phyloP scores from a whole-genome alignment of 192 early-diverging fungal genomes.

The Borealophlyctis nickersoniae region DNA sequence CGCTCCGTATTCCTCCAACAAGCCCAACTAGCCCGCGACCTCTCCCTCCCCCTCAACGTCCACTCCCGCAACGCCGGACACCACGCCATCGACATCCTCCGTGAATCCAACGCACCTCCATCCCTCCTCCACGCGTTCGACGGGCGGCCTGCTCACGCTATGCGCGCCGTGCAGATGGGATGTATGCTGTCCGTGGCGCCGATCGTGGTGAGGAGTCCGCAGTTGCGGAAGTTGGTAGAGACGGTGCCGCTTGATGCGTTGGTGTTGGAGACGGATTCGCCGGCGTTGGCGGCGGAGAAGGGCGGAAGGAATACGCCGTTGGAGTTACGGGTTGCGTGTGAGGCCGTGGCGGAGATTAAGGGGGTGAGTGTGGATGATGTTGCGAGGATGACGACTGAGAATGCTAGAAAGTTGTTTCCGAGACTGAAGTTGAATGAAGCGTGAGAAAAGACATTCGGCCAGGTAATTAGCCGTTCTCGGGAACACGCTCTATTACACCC shows the following conservation, averaged over 20 bases:
- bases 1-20: slow-evolving; percentile 37
- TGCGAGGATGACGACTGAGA: slow-evolving; percentile 34
- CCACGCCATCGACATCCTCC: slow-evolving; percentile 41
- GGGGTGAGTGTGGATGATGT: slow-evolving; percentile 29
- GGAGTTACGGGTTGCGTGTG: slow-evolving; percentile 23
- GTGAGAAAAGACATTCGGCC: no score
- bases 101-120: slow-evolving; percentile 15
- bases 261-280: slow-evolving; percentile 53
- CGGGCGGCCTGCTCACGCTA: slow-evolving; percentile 37
- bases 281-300: slow-evolving; percentile 41
- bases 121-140: slow-evolving; percentile 51
- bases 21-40: slow-evolving; percentile 24
- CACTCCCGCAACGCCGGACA: slow-evolving; percentile 53
- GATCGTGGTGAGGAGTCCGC: slow-evolving; percentile 22
- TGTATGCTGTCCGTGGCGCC: slow-evolving; percentile 38
- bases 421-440: no score
- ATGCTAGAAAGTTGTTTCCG: slow-evolving; percentile 38
- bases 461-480: no score
- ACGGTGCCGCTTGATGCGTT: slow-evolving; percentile 31
- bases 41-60: slow-evolving; percentile 39
- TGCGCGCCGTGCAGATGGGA: slow-evolving; percentile 28
- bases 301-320: slow-evolving; percentile 28
- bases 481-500: no score
- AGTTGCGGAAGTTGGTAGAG: slow-evolving; percentile 33
- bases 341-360: slow-evolving; percentile 34